Base-by-base conservation (phyloP, 352 stramenopile genomes). In the Thalassiosira hispida region DNA sequence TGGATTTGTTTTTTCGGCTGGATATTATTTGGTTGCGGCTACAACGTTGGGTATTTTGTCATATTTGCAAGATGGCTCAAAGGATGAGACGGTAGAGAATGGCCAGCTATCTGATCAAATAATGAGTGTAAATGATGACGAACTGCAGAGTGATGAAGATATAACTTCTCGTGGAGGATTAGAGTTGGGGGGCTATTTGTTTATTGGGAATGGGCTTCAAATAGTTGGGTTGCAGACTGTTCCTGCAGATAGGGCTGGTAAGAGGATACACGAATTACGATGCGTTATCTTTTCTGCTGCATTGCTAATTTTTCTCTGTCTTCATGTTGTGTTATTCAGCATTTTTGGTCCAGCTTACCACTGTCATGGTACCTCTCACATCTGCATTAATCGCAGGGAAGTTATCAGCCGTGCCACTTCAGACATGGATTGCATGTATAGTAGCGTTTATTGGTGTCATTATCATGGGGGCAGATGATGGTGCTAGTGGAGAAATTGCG, bases 151-250 rank as follows among this genome's bases (percentile, higher is more conserved):
- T n/a, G 33, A 33, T 23, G 51, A 23, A 55, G 33, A 29, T 25
- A 72, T 76, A 20, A 55, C 72, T 23, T 52, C 65, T 27, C 33
- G 53, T 40, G 87, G 83, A 33, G 87, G 85, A 35, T 69, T 84
- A 14, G 89, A 94, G 71, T 56, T 94, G 35, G 87, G 87, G 16
- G 72, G 65, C 0, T 94, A 94, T 73, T 73, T 94, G 9, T 94
- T 93, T 80, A 27, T 92, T n/a, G 89, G 84, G 7, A 94, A 94
- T 81, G 63, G 68, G 11, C 51, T 92, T 9, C 89, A 94, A 79
- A 84, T 94, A 2, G 42, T 91, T 23, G 89, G 87, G 20, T 73
- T 94, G 16, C 73, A 92, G 64, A 90, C 84, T 29, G 76, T 91
- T 51, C 76, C 80, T 35, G 87, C 89, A 0, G 86, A 91, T 73